These are phyloP conservation scores for Botrytis medusae DNA, from an alignment of 2,329 filamentous ascomycete species.

Conservation along the genomic window DNA sequence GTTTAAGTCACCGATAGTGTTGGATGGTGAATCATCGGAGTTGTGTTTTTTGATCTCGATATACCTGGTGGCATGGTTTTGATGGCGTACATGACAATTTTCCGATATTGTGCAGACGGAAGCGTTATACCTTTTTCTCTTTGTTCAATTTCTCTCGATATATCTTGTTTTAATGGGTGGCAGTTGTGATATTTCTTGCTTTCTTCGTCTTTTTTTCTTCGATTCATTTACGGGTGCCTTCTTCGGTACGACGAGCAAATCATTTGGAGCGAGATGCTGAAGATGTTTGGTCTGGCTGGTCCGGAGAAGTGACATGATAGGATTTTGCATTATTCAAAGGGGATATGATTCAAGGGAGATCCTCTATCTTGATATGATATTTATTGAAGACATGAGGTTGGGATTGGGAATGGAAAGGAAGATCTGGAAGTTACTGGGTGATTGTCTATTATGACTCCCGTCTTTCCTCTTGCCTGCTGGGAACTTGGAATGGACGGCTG, in stretches of 20 bases:
- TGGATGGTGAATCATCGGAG: slow-evolving; percentile 12
- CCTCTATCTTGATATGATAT: slow-evolving; percentile 17
- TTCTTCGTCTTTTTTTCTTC: not conserved
- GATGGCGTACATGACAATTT: slow-evolving; percentile 23
- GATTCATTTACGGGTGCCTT: slow-evolving; percentile 17
- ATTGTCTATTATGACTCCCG: not conserved
- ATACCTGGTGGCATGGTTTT: slow-evolving; percentile 23
- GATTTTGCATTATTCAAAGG: slow-evolving; percentile 5
- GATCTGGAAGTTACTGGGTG: not conserved
- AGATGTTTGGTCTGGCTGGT: slow-evolving; percentile 22
- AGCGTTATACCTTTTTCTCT: slow-evolving; percentile 23
- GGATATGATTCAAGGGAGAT: slow-evolving; percentile 17
- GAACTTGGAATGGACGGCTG: not conserved
- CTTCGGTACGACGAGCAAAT: slow-evolving; percentile 17
- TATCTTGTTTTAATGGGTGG: slow-evolving; percentile 22
- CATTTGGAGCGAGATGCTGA: slow-evolving; percentile 8
- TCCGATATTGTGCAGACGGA: slow-evolving; percentile 10
- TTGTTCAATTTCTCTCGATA: slow-evolving; percentile 11
- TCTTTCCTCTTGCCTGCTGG: not conserved
- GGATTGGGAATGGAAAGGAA: slow-evolving; percentile 8
- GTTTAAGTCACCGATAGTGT: not conserved
- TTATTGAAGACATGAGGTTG: slow-evolving; percentile 23
- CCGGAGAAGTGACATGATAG: slow-evolving; percentile 15
- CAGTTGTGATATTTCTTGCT: slow-evolving; percentile 8
- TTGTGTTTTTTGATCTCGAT: slow-evolving; percentile 18